phyloP scores from a whole-genome alignment of 805 yeast species.

The Ogataea populi-albae region DNA sequence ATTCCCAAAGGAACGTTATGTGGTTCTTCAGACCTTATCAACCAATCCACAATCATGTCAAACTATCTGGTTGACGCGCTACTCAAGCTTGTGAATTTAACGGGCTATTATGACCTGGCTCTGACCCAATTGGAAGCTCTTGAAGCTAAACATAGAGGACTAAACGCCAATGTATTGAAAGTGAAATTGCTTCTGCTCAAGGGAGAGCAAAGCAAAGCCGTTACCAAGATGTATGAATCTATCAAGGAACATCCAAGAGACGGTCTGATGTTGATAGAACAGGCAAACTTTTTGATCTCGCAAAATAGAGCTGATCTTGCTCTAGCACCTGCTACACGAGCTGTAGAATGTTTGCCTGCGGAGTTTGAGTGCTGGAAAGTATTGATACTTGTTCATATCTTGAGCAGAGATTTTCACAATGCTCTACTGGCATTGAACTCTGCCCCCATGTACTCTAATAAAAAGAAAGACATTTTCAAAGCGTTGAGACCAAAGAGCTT shows the following conservation, averaged over 20 bases:
- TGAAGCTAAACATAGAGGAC: conserved; percentile 9
- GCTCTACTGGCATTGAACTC: conserved; percentile 72
- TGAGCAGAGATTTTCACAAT: conserved; percentile 49
- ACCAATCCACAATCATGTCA: conserved; percentile 38
- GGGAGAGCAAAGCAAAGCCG: conserved; percentile 48
- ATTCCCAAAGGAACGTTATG: conserved; percentile 46
- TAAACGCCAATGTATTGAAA: conserved; percentile 35
- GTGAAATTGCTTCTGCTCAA: conserved; percentile 39
- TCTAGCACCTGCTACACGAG: conserved; percentile 51
- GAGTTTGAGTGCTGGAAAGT: conserved; percentile 73
- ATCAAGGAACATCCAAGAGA: conserved; percentile 47
- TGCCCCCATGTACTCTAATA: conserved; percentile 62
- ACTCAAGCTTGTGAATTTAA: conserved; percentile 37
- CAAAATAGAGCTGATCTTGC: conserved; percentile 58
- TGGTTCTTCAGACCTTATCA: conserved; percentile 39
- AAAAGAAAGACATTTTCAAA: conserved; percentile 42
- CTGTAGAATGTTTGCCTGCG: conserved; percentile 68
- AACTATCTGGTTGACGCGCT: conserved; percentile 56
- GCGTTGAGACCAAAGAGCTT: conserved; percentile 43
- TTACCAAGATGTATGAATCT: conserved; percentile 39
- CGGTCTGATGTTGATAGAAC: conserved; percentile 57
- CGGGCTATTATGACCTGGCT: conserved; percentile 39
- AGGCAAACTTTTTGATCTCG: conserved; percentile 58
- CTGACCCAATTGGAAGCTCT: conserved; percentile 35
- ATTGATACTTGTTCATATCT: conserved; percentile 58